A percentile compares a stretch with the other conserved stretches of the same genome.
These are phyloP conservation scores for Oryza australiensis DNA, from an alignment of 176 grass and related monocot species.

Conservation along the genomic window DNA sequence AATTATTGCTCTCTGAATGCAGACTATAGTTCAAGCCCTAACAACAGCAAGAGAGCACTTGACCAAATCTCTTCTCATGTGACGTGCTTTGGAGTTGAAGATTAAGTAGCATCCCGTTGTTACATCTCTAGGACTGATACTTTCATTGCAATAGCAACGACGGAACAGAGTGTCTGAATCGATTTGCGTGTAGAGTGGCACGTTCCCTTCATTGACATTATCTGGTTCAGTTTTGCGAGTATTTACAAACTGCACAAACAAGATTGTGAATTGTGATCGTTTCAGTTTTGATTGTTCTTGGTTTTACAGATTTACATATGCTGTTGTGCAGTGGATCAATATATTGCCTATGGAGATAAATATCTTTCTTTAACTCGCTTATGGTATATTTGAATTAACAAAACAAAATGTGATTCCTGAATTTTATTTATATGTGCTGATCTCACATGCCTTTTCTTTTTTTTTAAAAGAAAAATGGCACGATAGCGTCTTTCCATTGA, in stretches of 20 bases:
- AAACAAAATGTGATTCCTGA: neutral
- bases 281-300: conserved; percentile 10
- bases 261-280: conserved; percentile 5
- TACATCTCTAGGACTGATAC: neutral
- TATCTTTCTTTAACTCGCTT: neutral
- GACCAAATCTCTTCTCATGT: conserved; percentile 94
- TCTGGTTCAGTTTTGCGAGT: conserved; percentile 25
- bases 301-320: neutral
- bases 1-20: conserved; percentile 26
- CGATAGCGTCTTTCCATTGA: no score
- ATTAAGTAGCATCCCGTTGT: neutral
- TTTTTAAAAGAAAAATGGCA: no score
- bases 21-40: conserved; percentile 88
- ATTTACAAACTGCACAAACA: conserved; percentile 11
- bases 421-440: neutral
- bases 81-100: conserved; percentile 31
- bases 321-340: neutral
- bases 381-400: neutral
- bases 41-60: conserved; percentile 89
- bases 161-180: conserved; percentile 10
- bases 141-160: conserved; percentile 15
- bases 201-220: neutral
- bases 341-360: neutral
- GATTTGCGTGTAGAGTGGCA: conserved; percentile 30
- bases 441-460: neutral